Evolutionary conservation across 768 basidiomycete species (phyloP).

Genomic region (Coprinellus micaceus): DNA sequence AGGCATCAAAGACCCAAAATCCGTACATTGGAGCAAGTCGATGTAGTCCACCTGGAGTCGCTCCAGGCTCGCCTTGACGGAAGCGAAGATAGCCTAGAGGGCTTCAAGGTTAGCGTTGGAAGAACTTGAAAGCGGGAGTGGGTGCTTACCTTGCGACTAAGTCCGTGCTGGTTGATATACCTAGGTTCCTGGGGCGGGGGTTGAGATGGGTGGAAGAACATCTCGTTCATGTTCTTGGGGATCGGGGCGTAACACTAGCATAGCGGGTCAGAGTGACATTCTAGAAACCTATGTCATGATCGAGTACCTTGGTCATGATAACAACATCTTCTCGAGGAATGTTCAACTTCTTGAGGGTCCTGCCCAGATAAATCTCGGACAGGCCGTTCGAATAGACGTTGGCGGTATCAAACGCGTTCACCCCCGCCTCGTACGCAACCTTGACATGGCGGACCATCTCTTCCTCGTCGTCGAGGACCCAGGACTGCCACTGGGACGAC

Average conservation of each 20-base stretch:
- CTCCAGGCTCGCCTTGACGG: constrained; percentile 59
- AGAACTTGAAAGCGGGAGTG: not conserved
- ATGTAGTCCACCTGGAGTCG: constrained; percentile 74
- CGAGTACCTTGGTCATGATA: constrained; percentile 69
- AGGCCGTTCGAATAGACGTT: constrained; percentile 62
- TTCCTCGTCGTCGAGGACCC: constrained; percentile 42
- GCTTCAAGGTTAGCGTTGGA: not conserved
- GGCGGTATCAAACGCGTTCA: constrained; percentile 61
- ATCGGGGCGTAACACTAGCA: constrained; percentile 31
- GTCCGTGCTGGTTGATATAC: constrained; percentile 53
- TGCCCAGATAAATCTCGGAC: constrained; percentile 66
- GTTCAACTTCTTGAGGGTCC: constrained; percentile 61
- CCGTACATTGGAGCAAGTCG: constrained; percentile 67
- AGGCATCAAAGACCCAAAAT: constrained; percentile 8
- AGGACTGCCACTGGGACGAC: constrained; percentile 45
- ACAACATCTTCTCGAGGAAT: constrained; percentile 72
- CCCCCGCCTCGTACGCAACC: constrained; percentile 50
- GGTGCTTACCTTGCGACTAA: constrained; percentile 30
- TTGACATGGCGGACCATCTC: constrained; percentile 54
- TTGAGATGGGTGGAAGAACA: constrained; percentile 4
- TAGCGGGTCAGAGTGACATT: constrained; percentile 11
- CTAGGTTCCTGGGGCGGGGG: constrained; percentile 34
- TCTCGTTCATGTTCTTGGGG: constrained; percentile 23
- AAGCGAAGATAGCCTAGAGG: constrained; percentile 67
- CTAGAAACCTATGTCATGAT: not conserved